Conservation (phyloP, 352 stramenopile species). For the Globisporangium nodosum region DNA sequence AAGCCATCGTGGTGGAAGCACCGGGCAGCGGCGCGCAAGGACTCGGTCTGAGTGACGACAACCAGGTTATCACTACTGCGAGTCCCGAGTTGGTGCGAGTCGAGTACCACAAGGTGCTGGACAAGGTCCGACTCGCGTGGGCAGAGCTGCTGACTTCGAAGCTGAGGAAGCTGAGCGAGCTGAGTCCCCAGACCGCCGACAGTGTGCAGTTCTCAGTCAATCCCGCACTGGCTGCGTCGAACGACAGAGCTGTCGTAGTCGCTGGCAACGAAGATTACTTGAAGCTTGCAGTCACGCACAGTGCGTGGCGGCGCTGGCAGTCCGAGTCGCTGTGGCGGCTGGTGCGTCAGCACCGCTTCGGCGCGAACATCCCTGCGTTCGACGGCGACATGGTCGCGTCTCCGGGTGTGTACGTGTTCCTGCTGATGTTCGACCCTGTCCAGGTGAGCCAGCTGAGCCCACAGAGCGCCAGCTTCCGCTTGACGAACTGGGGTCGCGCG, state of each 20-base stretch:
- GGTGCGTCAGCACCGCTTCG: conserved; percentile 16
- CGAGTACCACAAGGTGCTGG: conserved; percentile 25
- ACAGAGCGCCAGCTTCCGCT: conserved; percentile 26
- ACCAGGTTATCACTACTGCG: background rate
- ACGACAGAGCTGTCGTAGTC: background rate
- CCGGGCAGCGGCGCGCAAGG: conserved; percentile 7
- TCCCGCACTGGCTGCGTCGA: background rate
- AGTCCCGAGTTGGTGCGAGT: conserved; percentile 8
- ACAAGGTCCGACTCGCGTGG: conserved; percentile 28
- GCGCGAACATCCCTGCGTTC: conserved; percentile 15
- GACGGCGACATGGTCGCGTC: conserved; percentile 16
- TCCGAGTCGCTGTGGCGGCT: conserved; percentile 22
- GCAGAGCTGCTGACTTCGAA: conserved; percentile 14
- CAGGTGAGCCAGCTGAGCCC: conserved; percentile 15
- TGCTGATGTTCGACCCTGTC: conserved; percentile 44
- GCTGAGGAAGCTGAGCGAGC: conserved; percentile 15
- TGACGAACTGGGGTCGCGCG: conserved; percentile 40
- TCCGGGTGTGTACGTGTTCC: conserved; percentile 45
- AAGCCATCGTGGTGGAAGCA: conserved; percentile 32
- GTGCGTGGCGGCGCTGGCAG: conserved; percentile 15
- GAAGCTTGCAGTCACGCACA: background rate
- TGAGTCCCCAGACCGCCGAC: background rate
- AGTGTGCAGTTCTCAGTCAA: background rate
- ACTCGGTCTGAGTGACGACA: background rate
- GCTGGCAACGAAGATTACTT: background rate